Evolutionary conservation across 176 grass and related monocot species (phyloP).

Genomic region (Hyparrhenia diplandra): DNA sequence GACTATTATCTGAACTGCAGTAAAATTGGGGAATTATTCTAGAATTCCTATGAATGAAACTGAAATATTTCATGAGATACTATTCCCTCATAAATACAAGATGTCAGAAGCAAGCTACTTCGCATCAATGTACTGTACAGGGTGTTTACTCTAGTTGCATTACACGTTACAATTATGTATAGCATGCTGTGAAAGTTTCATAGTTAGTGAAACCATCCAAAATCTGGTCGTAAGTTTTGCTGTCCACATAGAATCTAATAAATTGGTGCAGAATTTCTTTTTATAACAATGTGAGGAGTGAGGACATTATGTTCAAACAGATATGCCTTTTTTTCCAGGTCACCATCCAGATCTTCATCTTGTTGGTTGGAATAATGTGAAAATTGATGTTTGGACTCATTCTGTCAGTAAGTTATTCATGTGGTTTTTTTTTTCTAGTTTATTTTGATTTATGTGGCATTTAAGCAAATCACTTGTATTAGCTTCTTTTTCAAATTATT

Average conservation of each 20-base stretch:
- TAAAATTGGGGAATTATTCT: conserved; percentile 4
- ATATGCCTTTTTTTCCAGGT: conserved; percentile 54
- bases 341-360: conserved; percentile 99
- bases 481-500: neutral
- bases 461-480: neutral
- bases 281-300: neutral
- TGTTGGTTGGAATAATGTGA: conserved; percentile 89
- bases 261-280: neutral
- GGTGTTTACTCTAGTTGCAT: conserved; percentile 13
- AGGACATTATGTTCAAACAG: conserved; percentile 10
- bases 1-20: no score
- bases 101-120: neutral
- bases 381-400: conserved; percentile 95
- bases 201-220: neutral
- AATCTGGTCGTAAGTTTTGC: neutral
- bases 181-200: neutral
- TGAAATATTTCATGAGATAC: conserved; percentile 27
- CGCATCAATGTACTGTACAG: neutral
- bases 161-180: neutral
- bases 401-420: conserved; percentile 70
- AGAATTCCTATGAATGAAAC: neutral
- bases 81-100: neutral
- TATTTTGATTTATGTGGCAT: conserved; percentile 17
- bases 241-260: neutral
- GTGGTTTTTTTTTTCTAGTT: conserved; percentile 7